phyloP scores from a whole-genome alignment of 768 basidiomycete genomes.

The Auricularia sp. region DNA sequence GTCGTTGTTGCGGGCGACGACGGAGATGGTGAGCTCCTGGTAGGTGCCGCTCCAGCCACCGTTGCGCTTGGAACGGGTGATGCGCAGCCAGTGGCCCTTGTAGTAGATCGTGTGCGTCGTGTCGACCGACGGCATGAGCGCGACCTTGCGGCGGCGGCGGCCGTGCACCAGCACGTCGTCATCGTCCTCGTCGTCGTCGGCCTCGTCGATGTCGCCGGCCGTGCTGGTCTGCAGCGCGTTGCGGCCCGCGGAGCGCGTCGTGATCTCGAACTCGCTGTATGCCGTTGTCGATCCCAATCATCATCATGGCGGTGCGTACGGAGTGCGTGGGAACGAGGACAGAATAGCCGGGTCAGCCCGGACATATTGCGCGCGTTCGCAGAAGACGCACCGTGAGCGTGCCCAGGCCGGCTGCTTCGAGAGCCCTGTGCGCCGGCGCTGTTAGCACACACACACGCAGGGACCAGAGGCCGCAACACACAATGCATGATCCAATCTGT shows the following conservation, averaged over 20 bases:
- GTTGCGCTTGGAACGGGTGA: conserved; percentile 69
- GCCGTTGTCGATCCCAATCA: not conserved
- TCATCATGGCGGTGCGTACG: not conserved
- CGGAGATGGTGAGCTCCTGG: conserved; percentile 55
- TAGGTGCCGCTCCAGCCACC: conserved; percentile 62
- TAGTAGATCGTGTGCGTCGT: conserved; percentile 87
- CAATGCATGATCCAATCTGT: conserved; percentile 3
- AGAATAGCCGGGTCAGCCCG: not conserved
- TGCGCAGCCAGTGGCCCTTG: conserved; percentile 79
- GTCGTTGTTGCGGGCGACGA: conserved; percentile 81
- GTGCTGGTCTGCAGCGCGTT: conserved; percentile 57
- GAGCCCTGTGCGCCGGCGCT: not conserved
- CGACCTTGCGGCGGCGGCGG: conserved; percentile 64
- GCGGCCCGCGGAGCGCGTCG: conserved; percentile 62
- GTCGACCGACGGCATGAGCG: conserved; percentile 72
- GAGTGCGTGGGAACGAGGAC: not conserved
- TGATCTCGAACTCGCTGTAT: conserved; percentile 75
- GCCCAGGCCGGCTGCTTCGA: conserved; percentile 84
- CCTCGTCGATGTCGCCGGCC: conserved; percentile 71
- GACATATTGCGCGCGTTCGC: not conserved
- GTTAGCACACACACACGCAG: not conserved
- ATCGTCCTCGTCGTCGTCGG: conserved; percentile 51
- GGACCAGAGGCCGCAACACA: not conserved
- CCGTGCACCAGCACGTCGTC: conserved; percentile 49
- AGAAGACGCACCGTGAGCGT: conserved; percentile 36